These are phyloP conservation scores for Schizosaccharomyces octosporus DNA, from an alignment of 805 yeast genomes.

Conservation along the genomic window DNA sequence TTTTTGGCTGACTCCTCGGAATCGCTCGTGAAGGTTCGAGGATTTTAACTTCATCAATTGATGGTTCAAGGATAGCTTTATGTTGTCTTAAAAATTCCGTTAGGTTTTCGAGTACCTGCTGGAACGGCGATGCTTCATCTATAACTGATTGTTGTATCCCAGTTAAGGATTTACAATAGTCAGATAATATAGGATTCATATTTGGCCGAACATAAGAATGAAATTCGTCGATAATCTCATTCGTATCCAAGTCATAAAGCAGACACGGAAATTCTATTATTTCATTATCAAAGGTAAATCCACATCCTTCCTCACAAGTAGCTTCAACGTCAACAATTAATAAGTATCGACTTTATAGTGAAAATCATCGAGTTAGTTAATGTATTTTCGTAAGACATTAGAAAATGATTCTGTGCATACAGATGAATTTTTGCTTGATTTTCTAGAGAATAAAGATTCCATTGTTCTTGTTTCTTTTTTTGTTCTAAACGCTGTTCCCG, in stretches of 20 bases:
- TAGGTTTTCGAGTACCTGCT: slow-evolving; percentile 4
- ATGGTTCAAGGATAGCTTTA: slow-evolving; percentile 1
- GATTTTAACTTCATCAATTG: background rate
- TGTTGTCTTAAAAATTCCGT: slow-evolving; percentile 5
- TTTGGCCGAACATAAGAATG: slow-evolving; percentile 7
- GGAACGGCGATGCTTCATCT: slow-evolving; percentile 6
- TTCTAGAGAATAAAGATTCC: background rate
- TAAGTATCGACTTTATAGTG: slow-evolving; percentile 5
- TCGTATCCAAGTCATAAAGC: slow-evolving; percentile 8
- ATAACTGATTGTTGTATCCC: slow-evolving; percentile 6
- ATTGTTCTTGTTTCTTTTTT: background rate
- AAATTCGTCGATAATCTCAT: slow-evolving; percentile 7
- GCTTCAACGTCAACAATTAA: slow-evolving; percentile 9
- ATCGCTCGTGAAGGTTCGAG: background rate
- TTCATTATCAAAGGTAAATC: slow-evolving; percentile 5
- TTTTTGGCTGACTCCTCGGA: background rate
- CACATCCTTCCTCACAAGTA: slow-evolving; percentile 4
- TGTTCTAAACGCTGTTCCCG: background rate
- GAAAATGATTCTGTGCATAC: background rate
- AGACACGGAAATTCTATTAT: slow-evolving; percentile 10
- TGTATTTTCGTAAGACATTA: background rate
- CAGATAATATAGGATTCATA: background rate
- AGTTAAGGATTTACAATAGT: slow-evolving; percentile 5
- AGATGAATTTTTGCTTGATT: background rate
- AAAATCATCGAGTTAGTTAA: background rate